Evolutionary conservation across 179 eudicot genomes (phyloP), one percentile per base, ranked within the genome.

Genomic region (Spergularia azorica): DNA sequence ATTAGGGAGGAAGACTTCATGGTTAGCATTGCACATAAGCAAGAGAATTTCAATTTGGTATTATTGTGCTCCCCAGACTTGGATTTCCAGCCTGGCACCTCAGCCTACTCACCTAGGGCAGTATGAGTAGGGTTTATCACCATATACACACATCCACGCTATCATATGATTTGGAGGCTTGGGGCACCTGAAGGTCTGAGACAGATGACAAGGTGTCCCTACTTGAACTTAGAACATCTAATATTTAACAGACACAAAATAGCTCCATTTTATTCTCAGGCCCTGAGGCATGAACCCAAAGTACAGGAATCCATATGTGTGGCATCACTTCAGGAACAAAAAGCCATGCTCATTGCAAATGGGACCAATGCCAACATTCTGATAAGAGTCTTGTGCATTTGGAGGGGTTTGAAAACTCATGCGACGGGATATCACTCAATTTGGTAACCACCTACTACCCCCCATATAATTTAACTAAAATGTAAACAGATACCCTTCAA

Each of bases 191-290:
- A 38, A 17, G 14, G 20, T 38, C 18, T 64, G 69, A 16, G 50
- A 14, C 11, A 38, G 50, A 38, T 13, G 16, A 5, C 50, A 64
- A 32, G 32, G 43, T 5, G 43, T 26, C 9, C 67, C 5, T 63
- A 26, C 67, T 63, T n/a, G 32, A 63, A 63, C 67, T 64, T 64
- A 50, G 68, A 39, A 64, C 68, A 64, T 39, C 15, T 2, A 36
- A 38, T 9, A 64, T 64, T 38, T 64, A 6, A 64, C 7, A n/a
- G 15, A 10, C 12, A 9, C 13, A 59, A 4, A 38, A 3, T 36
- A 8, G 10, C 17, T 1, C 54, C 54, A 9, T 66, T 38, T n/a
- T 9, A 51, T 43, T 43, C 17, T 43, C 21, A 64, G 68, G 48
- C 68, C 20, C 16, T 3, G 51, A 8, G 46, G 48, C 6, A 64